Percentiles rank a stretch among this genome's conserved stretches.
phyloP scores from a whole-genome alignment of 805 yeast species.

The Lachancea lanzarotensis region DNA sequence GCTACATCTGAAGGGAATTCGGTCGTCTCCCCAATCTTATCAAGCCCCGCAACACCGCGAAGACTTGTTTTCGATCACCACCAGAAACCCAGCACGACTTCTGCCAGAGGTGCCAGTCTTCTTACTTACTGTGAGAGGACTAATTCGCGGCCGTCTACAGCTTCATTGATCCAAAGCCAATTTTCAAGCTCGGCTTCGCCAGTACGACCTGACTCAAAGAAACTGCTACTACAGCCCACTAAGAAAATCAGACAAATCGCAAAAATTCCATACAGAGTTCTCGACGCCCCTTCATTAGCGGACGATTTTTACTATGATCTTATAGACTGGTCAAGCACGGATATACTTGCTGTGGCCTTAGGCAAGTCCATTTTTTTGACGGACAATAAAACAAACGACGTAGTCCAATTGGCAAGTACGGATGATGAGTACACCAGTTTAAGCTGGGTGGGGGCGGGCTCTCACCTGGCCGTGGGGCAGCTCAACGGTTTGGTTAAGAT shows the following conservation, averaged over 20 bases:
- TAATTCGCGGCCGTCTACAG: slow-evolving; percentile 51
- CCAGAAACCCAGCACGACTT: slow-evolving; percentile 19
- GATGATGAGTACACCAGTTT: slow-evolving; percentile 74
- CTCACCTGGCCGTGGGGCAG: slow-evolving; percentile 92
- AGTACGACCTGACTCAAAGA: slow-evolving; percentile 82
- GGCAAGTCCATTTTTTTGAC: slow-evolving; percentile 85
- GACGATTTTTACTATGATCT: slow-evolving; percentile 91
- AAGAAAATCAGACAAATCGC: slow-evolving; percentile 72
- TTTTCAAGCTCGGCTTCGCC: slow-evolving; percentile 66
- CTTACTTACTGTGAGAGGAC: slow-evolving; percentile 72
- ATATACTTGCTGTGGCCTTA: slow-evolving; percentile 82
- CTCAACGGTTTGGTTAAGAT: slow-evolving; percentile 82
- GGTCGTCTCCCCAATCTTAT: slow-evolving; percentile 10
- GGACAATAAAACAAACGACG: slow-evolving; percentile 82
- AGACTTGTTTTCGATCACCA: slow-evolving; percentile 21
- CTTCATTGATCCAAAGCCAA: slow-evolving; percentile 62
- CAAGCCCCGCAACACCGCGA: slow-evolving; percentile 34
- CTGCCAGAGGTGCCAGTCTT: slow-evolving; percentile 46
- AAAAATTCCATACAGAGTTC: slow-evolving; percentile 83
- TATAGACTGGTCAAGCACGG: slow-evolving; percentile 93
- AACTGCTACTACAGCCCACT: slow-evolving; percentile 71
- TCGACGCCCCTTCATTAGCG: slow-evolving; percentile 92
- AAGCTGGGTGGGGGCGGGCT: slow-evolving; percentile 91
- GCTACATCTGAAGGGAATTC: slow-evolving; percentile 1
- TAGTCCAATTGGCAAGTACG: slow-evolving; percentile 71